Conservation (phyloP, 805 yeast species). For the Metschnikowia cerradonensis region DNA sequence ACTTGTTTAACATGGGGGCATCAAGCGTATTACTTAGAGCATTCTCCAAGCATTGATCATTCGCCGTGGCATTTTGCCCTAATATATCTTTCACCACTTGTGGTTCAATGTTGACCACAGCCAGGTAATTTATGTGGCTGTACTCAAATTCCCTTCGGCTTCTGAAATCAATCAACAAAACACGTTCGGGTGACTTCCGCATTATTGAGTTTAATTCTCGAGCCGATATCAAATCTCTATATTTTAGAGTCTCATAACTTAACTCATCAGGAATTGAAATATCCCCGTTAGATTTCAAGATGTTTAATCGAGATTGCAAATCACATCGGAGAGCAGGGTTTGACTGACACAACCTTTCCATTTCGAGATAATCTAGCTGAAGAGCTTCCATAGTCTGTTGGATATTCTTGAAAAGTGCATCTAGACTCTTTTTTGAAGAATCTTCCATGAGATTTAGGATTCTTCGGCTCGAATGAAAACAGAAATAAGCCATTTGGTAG, state of each 20-base stretch:
- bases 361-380: neutral
- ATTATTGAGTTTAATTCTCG: conserved; percentile 9
- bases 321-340: neutral
- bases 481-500: conserved; percentile 32
- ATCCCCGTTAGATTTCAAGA: neutral
- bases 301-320: conserved; percentile 4
- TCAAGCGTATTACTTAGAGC: conserved; percentile 56
- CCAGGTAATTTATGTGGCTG: conserved; percentile 57
- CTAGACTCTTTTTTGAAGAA: neutral
- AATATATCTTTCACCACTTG: conserved; percentile 16
- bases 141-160: conserved; percentile 54
- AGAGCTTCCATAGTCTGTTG: conserved; percentile 4
- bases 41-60: conserved; percentile 65
- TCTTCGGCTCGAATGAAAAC: conserved; percentile 12
- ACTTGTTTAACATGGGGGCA: conserved; percentile 49
- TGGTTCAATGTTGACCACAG: conserved; percentile 76
- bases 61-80: conserved; percentile 32
- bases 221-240: conserved; percentile 11
- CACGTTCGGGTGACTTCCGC: conserved; percentile 3
- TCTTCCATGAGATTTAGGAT: neutral
- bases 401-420: conserved; percentile 2
- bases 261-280: neutral
- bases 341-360: neutral
- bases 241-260: neutral
- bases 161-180: conserved; percentile 73